Evolutionary conservation across 2,329 filamentous ascomycete genomes (phyloP), one percentile per base, ranked within the genome.

Genomic region (Pestalotiopsis fici): DNA sequence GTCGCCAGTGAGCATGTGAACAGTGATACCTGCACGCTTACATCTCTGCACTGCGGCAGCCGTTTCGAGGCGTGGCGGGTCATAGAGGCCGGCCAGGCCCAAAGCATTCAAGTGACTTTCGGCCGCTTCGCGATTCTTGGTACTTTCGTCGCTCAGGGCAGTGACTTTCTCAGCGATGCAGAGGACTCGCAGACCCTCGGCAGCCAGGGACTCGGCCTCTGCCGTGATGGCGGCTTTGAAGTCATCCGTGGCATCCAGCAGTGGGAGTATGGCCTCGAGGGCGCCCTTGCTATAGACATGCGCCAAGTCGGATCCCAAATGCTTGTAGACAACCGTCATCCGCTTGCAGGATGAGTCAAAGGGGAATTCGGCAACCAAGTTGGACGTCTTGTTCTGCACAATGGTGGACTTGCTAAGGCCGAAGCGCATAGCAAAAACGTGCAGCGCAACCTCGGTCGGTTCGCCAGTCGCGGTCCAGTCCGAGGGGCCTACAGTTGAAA

Each of bases 261-360:
- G 80, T 2, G 86, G 85, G 28, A 89, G 73, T 57, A 89, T 79
- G n/a, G 85, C 81, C 74, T 90, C 87, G 21, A 87, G 80, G 1
- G 87, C 87, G 54, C 87, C 87, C 73, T 89, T 90, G 74, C 85
- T 85, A 69, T 87, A 88, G 21, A 88, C 83, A 13, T 81, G 78
- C 59, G 76, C 74, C 12, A 76, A 74, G 27, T 79, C 78, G 1
- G 75, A 76, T 56, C 73, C 77, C 7, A 77, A 77, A 56, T 75
- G 71, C 11, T 75, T 74, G 78, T 91, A 92, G 31, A 93, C 85
- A 61, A 93, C 90, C 47, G 89, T 91, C 91, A 93, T 93, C 67
- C 90, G 86, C 81, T 93, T 93, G 78, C 91, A 87, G 47, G 88
- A 87, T 0, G 90, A 93, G 75, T 93, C 91, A 73, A 93, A 93